Conservation (phyloP, 257 asterid genomes). For the Solanum neorickii region DNA sequence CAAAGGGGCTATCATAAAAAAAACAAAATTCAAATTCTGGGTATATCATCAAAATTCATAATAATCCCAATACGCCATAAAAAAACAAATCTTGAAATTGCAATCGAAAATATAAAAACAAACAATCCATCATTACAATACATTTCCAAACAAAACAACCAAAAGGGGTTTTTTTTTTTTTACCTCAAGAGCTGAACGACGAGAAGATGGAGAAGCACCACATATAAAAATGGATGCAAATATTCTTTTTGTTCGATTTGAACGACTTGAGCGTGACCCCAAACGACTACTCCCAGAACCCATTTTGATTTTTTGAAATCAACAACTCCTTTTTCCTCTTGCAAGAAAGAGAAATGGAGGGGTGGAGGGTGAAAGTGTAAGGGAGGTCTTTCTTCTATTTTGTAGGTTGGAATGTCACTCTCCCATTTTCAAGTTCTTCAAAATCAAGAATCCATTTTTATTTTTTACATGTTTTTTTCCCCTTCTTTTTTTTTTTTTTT, state of each 20-base stretch:
- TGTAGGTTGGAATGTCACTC: conserved; percentile 3
- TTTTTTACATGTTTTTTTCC: not conserved
- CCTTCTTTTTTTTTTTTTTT: not conserved
- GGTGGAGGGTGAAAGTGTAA: not conserved
- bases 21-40: not conserved
- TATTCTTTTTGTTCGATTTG: conserved; percentile 9
- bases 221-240: conserved; percentile 18
- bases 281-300: conserved; percentile 21
- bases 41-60: not conserved
- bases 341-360: not conserved
- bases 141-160: not conserved
- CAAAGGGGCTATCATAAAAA: not conserved
- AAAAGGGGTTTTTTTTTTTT: not conserved
- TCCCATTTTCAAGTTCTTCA: not conserved
- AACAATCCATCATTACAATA: not conserved
- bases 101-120: not conserved
- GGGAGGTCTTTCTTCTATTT: not conserved
- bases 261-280: not conserved
- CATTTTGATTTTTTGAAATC: conserved; percentile 8
- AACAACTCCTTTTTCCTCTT: not conserved
- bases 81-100: not conserved
- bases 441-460: not conserved
- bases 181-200: conserved; percentile 11
- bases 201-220: conserved; percentile 21
- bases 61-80: not conserved